A percentile compares a stretch with the other conserved stretches of the same genome.
Conservation (phyloP, 1,139 yeast species). For the Wickerhamiella infanticola region DNA sequence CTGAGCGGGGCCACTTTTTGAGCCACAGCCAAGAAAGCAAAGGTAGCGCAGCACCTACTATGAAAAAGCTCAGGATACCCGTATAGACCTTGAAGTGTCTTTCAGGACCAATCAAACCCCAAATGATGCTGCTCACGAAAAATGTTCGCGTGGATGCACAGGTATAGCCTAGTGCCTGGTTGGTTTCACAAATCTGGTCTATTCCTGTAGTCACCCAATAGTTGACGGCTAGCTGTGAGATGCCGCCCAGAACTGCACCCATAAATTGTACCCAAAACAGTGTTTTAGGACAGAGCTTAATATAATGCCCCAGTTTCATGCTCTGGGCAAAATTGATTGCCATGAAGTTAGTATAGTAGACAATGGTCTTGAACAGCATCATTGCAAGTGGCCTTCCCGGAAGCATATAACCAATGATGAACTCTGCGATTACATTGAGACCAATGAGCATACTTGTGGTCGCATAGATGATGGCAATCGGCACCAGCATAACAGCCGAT, state of each 20-base stretch:
- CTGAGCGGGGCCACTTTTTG: slow-evolving; percentile 34
- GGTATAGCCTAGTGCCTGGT: slow-evolving; percentile 32
- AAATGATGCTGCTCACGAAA: slow-evolving; percentile 41
- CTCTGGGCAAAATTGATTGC: slow-evolving; percentile 41
- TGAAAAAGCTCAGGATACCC: slow-evolving; percentile 30
- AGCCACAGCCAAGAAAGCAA: slow-evolving; percentile 33
- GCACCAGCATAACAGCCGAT: slow-evolving; percentile 26
- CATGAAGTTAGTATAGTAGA: slow-evolving; percentile 43
- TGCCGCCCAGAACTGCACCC: slow-evolving; percentile 26
- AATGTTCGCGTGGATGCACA: slow-evolving; percentile 37
- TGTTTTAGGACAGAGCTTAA: slow-evolving; percentile 46
- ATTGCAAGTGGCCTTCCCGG: slow-evolving; percentile 51
- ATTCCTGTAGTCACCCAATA: slow-evolving; percentile 33
- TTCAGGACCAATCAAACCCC: slow-evolving; percentile 54
- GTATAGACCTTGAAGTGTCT: slow-evolving; percentile 30
- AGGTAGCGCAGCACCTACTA: slow-evolving; percentile 34
- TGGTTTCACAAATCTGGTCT: slow-evolving; percentile 32
- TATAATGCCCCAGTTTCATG: slow-evolving; percentile 49
- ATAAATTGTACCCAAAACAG: slow-evolving; percentile 38
- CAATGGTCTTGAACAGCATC: slow-evolving; percentile 46
- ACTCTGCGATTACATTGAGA: slow-evolving; percentile 44
- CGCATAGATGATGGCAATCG: slow-evolving; percentile 39
- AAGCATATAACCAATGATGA: slow-evolving; percentile 45
- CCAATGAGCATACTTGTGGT: slow-evolving; percentile 41
- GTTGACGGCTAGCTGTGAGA: slow-evolving; percentile 28